Conservation (phyloP, 208 protist genomes). For the Crithidia brevicula region DNA sequence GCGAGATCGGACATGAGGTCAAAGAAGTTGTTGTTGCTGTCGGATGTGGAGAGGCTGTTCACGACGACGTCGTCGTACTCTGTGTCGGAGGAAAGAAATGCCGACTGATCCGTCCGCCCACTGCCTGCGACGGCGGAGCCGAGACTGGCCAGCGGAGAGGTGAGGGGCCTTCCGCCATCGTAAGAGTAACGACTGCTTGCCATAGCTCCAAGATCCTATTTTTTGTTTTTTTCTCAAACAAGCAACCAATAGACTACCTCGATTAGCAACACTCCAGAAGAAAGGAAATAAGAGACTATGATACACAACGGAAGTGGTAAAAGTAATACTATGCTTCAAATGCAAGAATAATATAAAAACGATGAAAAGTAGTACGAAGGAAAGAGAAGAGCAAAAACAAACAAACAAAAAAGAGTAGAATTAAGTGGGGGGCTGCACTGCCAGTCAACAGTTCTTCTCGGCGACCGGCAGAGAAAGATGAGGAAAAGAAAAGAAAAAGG, state of each 20-base stretch:
- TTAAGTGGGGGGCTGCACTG: neutral
- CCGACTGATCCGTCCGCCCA: neutral
- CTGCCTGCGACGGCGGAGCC: neutral
- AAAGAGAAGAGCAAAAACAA: neutral
- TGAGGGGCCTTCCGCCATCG: neutral
- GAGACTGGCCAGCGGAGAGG: neutral
- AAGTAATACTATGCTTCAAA: neutral
- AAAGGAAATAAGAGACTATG: neutral
- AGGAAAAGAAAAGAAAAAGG: neutral
- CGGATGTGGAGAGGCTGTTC: neutral
- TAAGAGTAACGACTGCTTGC: neutral
- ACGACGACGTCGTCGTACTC: neutral
- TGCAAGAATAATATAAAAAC: neutral
- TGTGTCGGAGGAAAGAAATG: neutral
- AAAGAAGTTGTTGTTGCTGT: constrained; percentile 2
- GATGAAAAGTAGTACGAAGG: neutral
- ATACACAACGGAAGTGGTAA: neutral
- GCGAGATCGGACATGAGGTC: neutral
- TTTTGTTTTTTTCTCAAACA: too few relatives aligned
- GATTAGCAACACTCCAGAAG: too few relatives aligned
- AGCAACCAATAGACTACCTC: too few relatives aligned
- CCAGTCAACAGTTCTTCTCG: neutral
- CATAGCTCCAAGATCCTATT: neutral
- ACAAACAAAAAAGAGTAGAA: constrained; percentile 10
- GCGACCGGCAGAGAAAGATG: neutral